Base-by-base conservation (phyloP, 163 green algal species). In the Prototheca wickerhamii region DNA sequence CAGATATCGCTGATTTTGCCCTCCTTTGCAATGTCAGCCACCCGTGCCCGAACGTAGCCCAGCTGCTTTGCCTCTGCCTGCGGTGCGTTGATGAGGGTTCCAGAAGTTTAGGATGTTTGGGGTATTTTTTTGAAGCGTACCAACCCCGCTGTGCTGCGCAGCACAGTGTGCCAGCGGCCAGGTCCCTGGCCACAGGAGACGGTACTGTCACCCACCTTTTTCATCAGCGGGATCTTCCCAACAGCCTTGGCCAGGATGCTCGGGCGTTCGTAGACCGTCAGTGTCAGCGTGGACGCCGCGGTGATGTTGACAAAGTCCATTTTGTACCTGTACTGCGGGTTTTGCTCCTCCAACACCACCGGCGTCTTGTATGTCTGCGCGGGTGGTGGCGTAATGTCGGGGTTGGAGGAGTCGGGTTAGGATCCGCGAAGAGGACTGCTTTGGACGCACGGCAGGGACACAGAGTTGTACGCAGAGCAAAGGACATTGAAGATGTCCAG, bases 241-340 rank as follows among this genome's bases (percentile, higher is more conserved):
- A 54, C 26, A 8, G 46, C 26, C 15, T 5, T 28, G 20, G 46
- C 28, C 57, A 50, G 31, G 8, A 46, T n/a, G 33, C 40, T 37
- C 21, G 65, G 33, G 20, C 17, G 26, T n/a, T 42, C 18, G 29
- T 28, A 72, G n/a, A 72, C 40, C 4, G 34, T 60, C 8, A 72
- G 29, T 21, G 65, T 72, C 18, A 72, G 21, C 4, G 28, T 58
- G 43, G 54, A 60, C 31, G 25, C 10, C 12, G 56, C 37, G 18
- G 56, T 53, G 10, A 72, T 25, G 31, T 72, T 72, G 54, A 72
- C 65, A 72, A 60, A 60, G 30, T 60, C 53, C 10, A 21, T 60
- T 21, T 37, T 35, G 53, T 40, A 60, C 12, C 20, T 15, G 53
- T 60, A 60, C 29, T 60, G 53, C 25, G 53, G 53, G 28, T 35